Base-by-base conservation (phyloP, 2,329 filamentous ascomycete species). In the Penicillium sp. region DNA sequence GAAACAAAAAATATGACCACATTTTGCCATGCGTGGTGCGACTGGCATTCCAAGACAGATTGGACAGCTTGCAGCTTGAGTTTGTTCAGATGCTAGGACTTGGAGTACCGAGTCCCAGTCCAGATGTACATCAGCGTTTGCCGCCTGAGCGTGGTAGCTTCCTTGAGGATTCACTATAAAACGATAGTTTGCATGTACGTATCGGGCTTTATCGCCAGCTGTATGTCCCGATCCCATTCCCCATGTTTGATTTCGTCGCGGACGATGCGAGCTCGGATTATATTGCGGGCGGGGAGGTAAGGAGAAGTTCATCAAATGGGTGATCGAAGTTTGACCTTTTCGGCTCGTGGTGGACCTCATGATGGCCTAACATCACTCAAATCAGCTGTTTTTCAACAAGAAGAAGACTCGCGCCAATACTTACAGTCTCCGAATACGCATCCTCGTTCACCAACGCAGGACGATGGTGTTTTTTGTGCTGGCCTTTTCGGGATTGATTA, bases 1-100 rank as follows among this genome's bases (percentile, higher is more conserved):
- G 33, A 97, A 78, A 69, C 94, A 99, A 71, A 97, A 97, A 12
- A 99, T 96, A 70, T 99, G 94, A 1, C 94, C 94, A 67, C 94
- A 99, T 68, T 88, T 93, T 43, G 94, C 92, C 93, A 99, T 99
- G 56, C 94, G 86, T 30, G 94, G 92, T 7, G 94, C 94, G 18
- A 96, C 90, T 1, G 94, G 94, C 55, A 89, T 90, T 1, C 89
- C 96, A 26, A 99, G 83, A 68, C 94, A 99, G 55, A 99, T 99
- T 0, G 94, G 94, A 70, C 94, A 99, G 21, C 89, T 91, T 2
- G 92, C 84, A 45, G 86, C 81, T 73, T 99, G 94, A 0, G 92
- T 96, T 71, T 94, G 86, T 56, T 89, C 84, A 1, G 93, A 97
- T 8, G 90, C 94, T 63, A 99, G 81, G 53, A 99, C 87, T 74